Evolutionary conservation across 768 basidiomycete genomes (phyloP), one percentile per base, ranked within the genome.

Genomic region (Omphalotus guepiniiformis): DNA sequence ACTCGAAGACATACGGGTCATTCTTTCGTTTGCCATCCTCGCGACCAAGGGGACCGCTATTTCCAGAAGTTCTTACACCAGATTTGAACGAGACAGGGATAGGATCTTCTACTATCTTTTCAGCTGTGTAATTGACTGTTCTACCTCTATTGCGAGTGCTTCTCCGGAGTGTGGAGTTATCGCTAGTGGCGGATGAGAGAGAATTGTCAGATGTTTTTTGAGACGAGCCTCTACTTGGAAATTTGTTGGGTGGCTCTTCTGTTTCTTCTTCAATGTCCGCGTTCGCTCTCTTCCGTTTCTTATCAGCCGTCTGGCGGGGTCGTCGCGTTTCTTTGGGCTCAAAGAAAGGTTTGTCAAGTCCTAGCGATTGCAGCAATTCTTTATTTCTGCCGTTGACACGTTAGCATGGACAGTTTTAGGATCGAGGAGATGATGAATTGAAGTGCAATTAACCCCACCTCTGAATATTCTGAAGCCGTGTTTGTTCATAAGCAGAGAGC

Each of bases 121-220:
- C 78, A 19, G 62, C 65, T 3, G 58, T 72, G 60, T 85, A 83
- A 62, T 85, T 71, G 3, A 80, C 60, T 12, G 57, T 63, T 55
- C 80, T 85, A 1, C 80, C 82, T 3, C 73, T 68, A 52, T 82
- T 82, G 41, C 89, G 75, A 36, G 76, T 67, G 58, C 88, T 91
- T 42, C 90, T 71, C n/a, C 89, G 78, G 45, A 72, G 55, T 5
- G 56, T 48, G 27, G 47, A 45, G 23, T 58, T 52, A 6, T 49
- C 53, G n/a, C n/a, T n/a, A n/a, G 19, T 25, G 18, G 45, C 22
- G 37, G 37, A 30, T 30, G 51, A 21, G 15, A 49, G 54, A 32
- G 50, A 53, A 16, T 53, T 47, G 16, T 55, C 53, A 1, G 53
- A 23, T 21, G 53, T 51, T 11, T 55, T 47, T 13, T 42, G 50